A percentile compares a stretch with the other conserved stretches of the same genome.
Evolutionary conservation across 805 yeast species (phyloP).

Genomic region (Cyberlindnera lachancei): DNA sequence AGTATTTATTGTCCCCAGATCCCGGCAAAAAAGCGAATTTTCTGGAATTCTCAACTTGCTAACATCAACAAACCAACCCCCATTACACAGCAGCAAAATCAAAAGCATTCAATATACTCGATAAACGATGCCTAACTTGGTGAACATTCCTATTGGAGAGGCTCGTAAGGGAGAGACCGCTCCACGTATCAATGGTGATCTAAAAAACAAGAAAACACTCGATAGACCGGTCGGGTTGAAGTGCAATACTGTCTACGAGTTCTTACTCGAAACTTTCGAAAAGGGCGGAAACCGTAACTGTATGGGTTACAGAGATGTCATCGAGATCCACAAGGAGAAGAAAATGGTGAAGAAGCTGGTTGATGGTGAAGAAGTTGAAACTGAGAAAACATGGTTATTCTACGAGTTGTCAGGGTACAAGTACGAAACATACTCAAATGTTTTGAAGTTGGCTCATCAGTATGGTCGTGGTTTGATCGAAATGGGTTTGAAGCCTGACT

Average conservation of each 20-base stretch:
- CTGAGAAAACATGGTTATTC: constrained; percentile 82
- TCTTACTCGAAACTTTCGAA: constrained; percentile 51
- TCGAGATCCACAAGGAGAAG: constrained; percentile 68
- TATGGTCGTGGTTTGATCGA: constrained; percentile 72
- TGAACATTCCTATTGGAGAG: constrained; percentile 57
- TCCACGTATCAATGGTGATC: constrained; percentile 60
- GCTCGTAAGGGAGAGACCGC: constrained; percentile 75
- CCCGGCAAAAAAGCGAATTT: too few relatives aligned
- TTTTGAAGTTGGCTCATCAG: constrained; percentile 39
- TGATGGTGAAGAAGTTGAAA: constrained; percentile 65
- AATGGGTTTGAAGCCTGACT: constrained; percentile 60
- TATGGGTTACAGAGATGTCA: constrained; percentile 73
- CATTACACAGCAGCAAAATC: too few relatives aligned
- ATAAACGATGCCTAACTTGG: constrained; percentile 17
- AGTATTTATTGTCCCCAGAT: too few relatives aligned
- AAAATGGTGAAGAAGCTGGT: constrained; percentile 67
- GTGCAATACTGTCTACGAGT: constrained; percentile 66
- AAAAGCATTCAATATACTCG: too few relatives aligned
- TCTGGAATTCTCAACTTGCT: too few relatives aligned
- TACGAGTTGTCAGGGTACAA: constrained; percentile 73
- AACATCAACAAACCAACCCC: too few relatives aligned
- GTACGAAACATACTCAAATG: constrained; percentile 54
- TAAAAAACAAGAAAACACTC: constrained; percentile 37
- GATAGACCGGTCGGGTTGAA: constrained; percentile 57
- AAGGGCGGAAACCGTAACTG: constrained; percentile 46